A percentile compares a stretch with the other conserved stretches of the same genome.
These are phyloP conservation scores for Trichosporon sp. DNA, from an alignment of 1,284 basidiomycete species.

Conservation along the genomic window DNA sequence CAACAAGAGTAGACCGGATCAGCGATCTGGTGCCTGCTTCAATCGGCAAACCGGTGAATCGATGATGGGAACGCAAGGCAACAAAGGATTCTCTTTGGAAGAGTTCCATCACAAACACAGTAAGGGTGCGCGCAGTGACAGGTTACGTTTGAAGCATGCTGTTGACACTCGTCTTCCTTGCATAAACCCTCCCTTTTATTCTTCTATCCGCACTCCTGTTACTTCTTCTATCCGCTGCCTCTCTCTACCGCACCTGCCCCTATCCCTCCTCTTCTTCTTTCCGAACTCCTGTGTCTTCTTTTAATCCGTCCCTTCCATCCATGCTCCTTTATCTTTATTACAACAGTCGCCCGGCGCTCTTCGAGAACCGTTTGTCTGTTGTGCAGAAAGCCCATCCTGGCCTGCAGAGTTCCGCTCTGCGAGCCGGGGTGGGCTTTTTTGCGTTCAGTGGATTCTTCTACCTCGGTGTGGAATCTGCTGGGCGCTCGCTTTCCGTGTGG, in stretches of 20 bases:
- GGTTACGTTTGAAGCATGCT: slow-evolving; percentile 17
- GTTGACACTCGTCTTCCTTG: slow-evolving; percentile 21
- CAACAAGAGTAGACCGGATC: slow-evolving; percentile 6
- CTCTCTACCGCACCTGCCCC: slow-evolving; percentile 3
- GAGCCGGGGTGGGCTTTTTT: slow-evolving; percentile 24
- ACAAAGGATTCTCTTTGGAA: slow-evolving; percentile 1
- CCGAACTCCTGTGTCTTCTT: slow-evolving; percentile 11
- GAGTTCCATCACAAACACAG: slow-evolving; percentile 11
- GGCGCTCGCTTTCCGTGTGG: slow-evolving; percentile 2
- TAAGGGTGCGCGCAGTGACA: slow-evolving; percentile 20
- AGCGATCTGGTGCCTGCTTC: slow-evolving; percentile 6
- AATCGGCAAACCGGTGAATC: not conserved
- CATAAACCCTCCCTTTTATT: not conserved
- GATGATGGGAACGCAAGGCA: not conserved
- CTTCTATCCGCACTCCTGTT: slow-evolving; percentile 5
- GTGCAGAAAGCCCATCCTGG: slow-evolving; percentile 18
- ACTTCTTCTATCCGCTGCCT: slow-evolving; percentile 2
- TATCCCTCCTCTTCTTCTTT: slow-evolving; percentile 7
- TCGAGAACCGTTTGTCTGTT: slow-evolving; percentile 19
- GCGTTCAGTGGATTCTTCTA: slow-evolving; percentile 12
- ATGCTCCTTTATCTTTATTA: slow-evolving; percentile 2
- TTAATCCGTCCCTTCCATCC: slow-evolving; percentile 1
- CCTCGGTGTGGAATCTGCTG: not conserved
- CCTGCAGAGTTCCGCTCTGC: slow-evolving; percentile 1
- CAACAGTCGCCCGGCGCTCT: slow-evolving; percentile 23